Evolutionary conservation across 2,329 filamentous ascomycete species (phyloP), one percentile per base, ranked within the genome.

Genomic region (Didymella lethalis): DNA sequence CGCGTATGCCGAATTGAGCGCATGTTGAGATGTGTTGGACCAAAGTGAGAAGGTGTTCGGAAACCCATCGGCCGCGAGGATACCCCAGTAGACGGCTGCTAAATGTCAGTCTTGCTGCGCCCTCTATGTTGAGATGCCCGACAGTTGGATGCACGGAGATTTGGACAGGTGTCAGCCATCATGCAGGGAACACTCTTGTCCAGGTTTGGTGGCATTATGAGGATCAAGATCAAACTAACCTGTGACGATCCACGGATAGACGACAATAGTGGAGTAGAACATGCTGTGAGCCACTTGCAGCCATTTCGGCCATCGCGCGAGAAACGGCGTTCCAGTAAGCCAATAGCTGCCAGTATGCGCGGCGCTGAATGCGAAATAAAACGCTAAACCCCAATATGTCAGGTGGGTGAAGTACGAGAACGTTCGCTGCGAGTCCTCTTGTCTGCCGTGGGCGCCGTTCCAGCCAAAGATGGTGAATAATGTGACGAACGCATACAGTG

Each of bases 351-450:
- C 79, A 6, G 90, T 92, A 80, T 96, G 91, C 18, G 86, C 62
- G 18, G 89, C 82, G 1, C 89, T 83, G 69, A 88, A 80, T 56
- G 88, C 81, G 74, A 89, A 89, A 82, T 96, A 96, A 79, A 93
- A 94, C 25, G 85, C 88, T 34, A 94, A 79, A 2, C 91, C 91
- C 90, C 90, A 95, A 82, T 89, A 95, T 10, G 90, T 91, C 58
- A 95, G 81, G 70, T 88, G 82, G 28, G 92, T 96, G 81, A 96
- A 96, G 82, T 87, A 96, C 68, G 88, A 91, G 80, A 96, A 95
- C 45, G 83, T 84, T 45, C 81, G 77, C 51, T 81, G 79, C 11
- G 70, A 69, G 1, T 69, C 71, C 32, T 71, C 64, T 71, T 82
- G 83, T 48, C 83, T 62, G 32, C 76, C 73, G 72, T 86, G 82